Base-by-base conservation (phyloP, 2,329 filamentous ascomycete species). In the Epicoccum sorghinum region DNA sequence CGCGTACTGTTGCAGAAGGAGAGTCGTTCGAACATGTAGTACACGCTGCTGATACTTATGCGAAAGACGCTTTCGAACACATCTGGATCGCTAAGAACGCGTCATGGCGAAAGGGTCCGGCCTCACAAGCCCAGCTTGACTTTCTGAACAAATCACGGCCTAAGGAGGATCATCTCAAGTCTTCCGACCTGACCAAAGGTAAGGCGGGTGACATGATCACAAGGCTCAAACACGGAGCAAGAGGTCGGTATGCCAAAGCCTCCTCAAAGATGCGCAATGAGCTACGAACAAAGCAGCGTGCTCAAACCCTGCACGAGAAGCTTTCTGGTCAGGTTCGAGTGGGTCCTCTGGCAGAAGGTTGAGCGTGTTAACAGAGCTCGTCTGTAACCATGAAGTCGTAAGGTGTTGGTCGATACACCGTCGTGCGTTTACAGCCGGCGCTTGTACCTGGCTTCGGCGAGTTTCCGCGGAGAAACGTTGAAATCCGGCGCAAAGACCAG, bases 161-260 rank as follows among this genome's bases (percentile, higher is more conserved):
- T 1, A 76, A 82, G 47, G 75, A 79, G n/a, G 77, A 86, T 25
- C 77, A 82, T 47, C 68, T 92, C 45, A 81, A 77, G 1, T 63
- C 75, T 0, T 75, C 77, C 0, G 82, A 86, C 25, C 66, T 96
- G 53, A 92, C 84, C 12, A 95, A 93, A 68, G 93, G 93, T 7
- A 86, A 86, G 69, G 93, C 92, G 4, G 83, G 83, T 4, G 93
- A 97, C 71, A 93, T 96, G 89, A 96, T 98, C 60, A 96, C 91
- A 7, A 96, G 96, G 74, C 70, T 96, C 57, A 93, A 89, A 72
- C 89, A 95, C 70, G 93, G 93, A 0, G 91, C 90, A 1, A 80
- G 84, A 79, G 73, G 89, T 76, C 58, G 85, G 77, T 77, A 64
- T 30, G 64, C 69, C 42, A 78, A 72, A 66, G 72, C 70, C 22